phyloP scores from a whole-genome alignment of 805 yeast species.

The Candida coquimbonensis region DNA sequence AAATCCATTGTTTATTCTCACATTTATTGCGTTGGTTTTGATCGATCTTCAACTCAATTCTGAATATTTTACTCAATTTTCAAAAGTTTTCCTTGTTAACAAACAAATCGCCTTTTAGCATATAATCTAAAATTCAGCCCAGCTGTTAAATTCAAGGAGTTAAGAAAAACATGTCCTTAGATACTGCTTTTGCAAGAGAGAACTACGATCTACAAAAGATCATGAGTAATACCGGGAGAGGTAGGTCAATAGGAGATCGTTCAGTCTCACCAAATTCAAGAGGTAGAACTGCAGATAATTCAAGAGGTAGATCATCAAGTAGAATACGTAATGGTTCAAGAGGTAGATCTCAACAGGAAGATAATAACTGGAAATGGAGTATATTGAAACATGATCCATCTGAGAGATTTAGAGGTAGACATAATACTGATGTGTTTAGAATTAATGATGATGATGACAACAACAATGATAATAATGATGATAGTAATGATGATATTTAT shows the following conservation, averaged over 20 bases:
- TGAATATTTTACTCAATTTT: no score
- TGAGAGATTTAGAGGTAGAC: conserved; percentile 40
- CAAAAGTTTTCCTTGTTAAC: no score
- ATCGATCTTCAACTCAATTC: no score
- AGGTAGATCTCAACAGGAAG: conserved; percentile 26
- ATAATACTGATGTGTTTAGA: conserved; percentile 2
- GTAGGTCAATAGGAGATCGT: conserved; percentile 6
- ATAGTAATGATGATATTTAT: conserved; percentile 16
- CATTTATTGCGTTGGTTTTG: no score
- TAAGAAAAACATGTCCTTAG: conserved; percentile 9
- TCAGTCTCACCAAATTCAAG: conserved; percentile 8
- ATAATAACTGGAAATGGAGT: conserved; percentile 42
- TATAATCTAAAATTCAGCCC: no score
- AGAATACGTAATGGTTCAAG: conserved; percentile 17
- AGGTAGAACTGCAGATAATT: conserved; percentile 8
- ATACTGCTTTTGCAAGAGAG: conserved; percentile 11
- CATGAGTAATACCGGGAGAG: conserved; percentile 9
- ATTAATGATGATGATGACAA: conserved; percentile 13
- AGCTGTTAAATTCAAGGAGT: neutral
- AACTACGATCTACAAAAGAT: conserved; percentile 5
- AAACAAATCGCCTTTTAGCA: no score
- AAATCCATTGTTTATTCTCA: no score
- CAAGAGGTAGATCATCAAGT: conserved; percentile 7
- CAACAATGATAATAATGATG: conserved; percentile 17
- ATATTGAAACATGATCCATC: conserved; percentile 71